Evolutionary conservation across 768 basidiomycete genomes (phyloP).

Genomic region (Rhodosporidiobolus sp.): DNA sequence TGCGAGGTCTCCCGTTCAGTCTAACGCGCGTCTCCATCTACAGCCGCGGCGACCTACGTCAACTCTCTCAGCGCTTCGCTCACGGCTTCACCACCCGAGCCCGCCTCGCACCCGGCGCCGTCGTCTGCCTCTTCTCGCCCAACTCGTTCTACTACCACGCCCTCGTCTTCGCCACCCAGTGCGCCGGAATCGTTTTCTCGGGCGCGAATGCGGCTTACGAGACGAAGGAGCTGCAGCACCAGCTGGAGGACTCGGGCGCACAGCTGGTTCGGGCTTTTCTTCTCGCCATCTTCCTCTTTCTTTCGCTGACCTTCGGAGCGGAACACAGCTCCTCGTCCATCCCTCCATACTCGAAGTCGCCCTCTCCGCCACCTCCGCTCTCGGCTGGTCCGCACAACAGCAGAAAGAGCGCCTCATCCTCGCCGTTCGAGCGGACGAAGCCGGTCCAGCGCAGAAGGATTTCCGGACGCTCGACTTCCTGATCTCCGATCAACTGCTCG

Average conservation of each 20-base stretch:
- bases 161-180: constrained; percentile 29
- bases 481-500: constrained; percentile 54
- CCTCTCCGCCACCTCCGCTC: constrained; percentile 58
- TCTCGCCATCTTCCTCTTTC: neutral
- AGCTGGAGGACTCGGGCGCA: constrained; percentile 67
- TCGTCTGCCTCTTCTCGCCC: constrained; percentile 40
- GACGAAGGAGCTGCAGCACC: constrained; percentile 64
- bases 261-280: constrained; percentile 52
- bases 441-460: constrained; percentile 47
- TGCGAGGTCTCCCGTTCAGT: too few species aligned
- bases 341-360: constrained; percentile 62
- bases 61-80: constrained; percentile 15
- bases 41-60: constrained; percentile 24
- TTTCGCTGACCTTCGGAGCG: neutral
- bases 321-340: constrained; percentile 53
- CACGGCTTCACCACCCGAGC: constrained; percentile 24
- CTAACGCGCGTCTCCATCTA: too few species aligned
- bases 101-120: constrained; percentile 14
- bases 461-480: constrained; percentile 54
- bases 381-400: constrained; percentile 49
- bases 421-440: constrained; percentile 44
- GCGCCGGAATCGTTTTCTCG: constrained; percentile 38
- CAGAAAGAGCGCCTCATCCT: constrained; percentile 35
- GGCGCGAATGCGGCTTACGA: constrained; percentile 63
- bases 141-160: constrained; percentile 40